Percentiles rank a stretch among this genome's conserved stretches.
These are phyloP conservation scores for Phytophthora syringae DNA, from an alignment of 352 stramenopile species.

Conservation along the genomic window DNA sequence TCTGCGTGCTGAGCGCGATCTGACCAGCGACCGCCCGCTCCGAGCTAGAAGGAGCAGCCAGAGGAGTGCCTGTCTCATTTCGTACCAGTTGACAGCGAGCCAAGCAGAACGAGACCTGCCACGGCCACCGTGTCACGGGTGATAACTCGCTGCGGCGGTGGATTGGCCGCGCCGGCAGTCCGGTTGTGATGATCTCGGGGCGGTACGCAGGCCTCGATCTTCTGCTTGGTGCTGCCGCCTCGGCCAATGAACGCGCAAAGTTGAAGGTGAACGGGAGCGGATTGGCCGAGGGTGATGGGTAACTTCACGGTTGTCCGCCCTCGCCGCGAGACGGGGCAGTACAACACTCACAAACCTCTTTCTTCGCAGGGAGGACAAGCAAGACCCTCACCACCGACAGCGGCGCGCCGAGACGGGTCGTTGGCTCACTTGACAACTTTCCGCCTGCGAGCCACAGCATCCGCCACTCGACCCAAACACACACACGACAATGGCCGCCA, in stretches of 20 bases:
- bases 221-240: conserved; percentile 7
- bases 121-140: conserved; percentile 11
- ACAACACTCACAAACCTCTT: no score
- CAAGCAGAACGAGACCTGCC: conserved; percentile 18
- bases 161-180: conserved; percentile 5
- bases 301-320: conserved; percentile 29
- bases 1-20: neutral
- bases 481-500: conserved; percentile 22
- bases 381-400: conserved; percentile 14
- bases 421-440: conserved; percentile 47
- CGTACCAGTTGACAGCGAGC: neutral
- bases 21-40: neutral
- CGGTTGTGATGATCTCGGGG: conserved; percentile 5
- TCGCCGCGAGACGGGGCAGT: conserved; percentile 7
- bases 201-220: neutral
- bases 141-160: conserved; percentile 8
- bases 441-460: conserved; percentile 12
- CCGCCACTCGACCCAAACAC: no score
- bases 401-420: neutral
- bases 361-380: no score
- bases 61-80: neutral
- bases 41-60: conserved; percentile 1
- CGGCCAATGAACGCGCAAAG: conserved; percentile 9
- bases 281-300: conserved; percentile 27
- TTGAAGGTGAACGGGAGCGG: conserved; percentile 13